These are phyloP conservation scores for Andrographis paniculata DNA, from an alignment of 305 asterid species.

Conservation along the genomic window DNA sequence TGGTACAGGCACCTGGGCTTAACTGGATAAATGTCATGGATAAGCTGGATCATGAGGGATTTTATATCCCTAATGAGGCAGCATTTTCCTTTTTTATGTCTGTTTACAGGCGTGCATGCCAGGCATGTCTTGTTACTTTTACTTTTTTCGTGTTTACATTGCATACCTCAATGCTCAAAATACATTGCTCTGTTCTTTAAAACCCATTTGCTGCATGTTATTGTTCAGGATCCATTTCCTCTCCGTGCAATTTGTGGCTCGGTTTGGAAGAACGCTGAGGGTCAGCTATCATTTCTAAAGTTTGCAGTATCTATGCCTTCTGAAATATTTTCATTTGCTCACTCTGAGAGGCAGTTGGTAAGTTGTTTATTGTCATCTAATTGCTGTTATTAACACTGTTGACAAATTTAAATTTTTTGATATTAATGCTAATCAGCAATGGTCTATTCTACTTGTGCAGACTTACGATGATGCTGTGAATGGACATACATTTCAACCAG, in stretches of 20 bases:
- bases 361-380: constrained; percentile 17
- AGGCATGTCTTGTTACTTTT: constrained; percentile 38
- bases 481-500: constrained; percentile 50
- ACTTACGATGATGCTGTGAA: constrained; percentile 46
- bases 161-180: too few relatives aligned
- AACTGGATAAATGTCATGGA: constrained; percentile 74
- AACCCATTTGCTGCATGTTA: constrained; percentile 7
- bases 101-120: constrained; percentile 65
- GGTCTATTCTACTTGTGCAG: constrained; percentile 34
- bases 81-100: constrained; percentile 93
- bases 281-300: constrained; percentile 87
- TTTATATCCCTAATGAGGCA: constrained; percentile 60
- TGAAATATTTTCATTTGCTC: constrained; percentile 78
- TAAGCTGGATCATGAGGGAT: constrained; percentile 91
- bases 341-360: constrained; percentile 79
- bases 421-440: constrained; percentile 14
- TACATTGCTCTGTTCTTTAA: too few relatives aligned
- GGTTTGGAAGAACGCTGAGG: constrained; percentile 91
- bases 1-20: constrained; percentile 67
- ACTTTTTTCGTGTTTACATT: too few relatives aligned
- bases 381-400: constrained; percentile 4
- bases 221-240: constrained; percentile 80
- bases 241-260: constrained; percentile 85
- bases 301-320: constrained; percentile 74
- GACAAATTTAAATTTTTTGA: constrained; percentile 4